Evolutionary conservation across 805 yeast species (phyloP).

Genomic region (Nakazawaea molendinolei): DNA sequence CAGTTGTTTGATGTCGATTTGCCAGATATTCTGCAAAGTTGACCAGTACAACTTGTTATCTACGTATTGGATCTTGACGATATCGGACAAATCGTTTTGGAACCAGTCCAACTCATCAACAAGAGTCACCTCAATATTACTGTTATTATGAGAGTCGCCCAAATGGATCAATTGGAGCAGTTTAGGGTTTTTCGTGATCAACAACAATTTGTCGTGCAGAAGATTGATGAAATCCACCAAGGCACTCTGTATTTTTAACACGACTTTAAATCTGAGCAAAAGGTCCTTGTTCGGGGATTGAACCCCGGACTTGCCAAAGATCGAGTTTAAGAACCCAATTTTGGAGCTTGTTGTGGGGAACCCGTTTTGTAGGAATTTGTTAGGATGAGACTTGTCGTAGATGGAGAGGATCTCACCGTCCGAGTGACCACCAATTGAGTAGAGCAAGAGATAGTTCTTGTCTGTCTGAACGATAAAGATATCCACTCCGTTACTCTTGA

Average conservation of each 20-base stretch:
- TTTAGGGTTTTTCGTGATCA: conserved; percentile 24
- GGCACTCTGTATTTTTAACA: conserved; percentile 27
- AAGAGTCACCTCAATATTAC: conserved; percentile 22
- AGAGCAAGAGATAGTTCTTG: conserved; percentile 33
- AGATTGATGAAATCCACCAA: conserved; percentile 23
- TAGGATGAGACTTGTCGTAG: conserved; percentile 17
- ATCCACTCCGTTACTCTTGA: conserved; percentile 33
- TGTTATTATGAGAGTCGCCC: conserved; percentile 17
- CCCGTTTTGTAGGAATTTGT: conserved; percentile 28
- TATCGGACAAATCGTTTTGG: conserved; percentile 13
- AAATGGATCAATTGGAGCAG: conserved; percentile 28
- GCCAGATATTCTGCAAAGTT: conserved; percentile 23
- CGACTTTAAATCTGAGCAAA: conserved; percentile 26
- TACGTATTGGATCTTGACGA: conserved; percentile 16
- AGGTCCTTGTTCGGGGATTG: conserved; percentile 26
- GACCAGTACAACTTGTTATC: conserved; percentile 26
- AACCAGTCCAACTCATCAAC: conserved; percentile 28
- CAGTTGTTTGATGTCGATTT: conserved; percentile 13
- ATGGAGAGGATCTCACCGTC: conserved; percentile 23
- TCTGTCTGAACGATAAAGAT: conserved; percentile 37
- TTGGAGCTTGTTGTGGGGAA: conserved; percentile 16
- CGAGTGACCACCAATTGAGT: conserved; percentile 24
- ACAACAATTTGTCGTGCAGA: conserved; percentile 19
- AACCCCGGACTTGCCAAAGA: conserved; percentile 17
- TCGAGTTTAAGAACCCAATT: conserved; percentile 20